Conservation (phyloP, 345 rosid genomes). For the Lepidium didymum region DNA sequence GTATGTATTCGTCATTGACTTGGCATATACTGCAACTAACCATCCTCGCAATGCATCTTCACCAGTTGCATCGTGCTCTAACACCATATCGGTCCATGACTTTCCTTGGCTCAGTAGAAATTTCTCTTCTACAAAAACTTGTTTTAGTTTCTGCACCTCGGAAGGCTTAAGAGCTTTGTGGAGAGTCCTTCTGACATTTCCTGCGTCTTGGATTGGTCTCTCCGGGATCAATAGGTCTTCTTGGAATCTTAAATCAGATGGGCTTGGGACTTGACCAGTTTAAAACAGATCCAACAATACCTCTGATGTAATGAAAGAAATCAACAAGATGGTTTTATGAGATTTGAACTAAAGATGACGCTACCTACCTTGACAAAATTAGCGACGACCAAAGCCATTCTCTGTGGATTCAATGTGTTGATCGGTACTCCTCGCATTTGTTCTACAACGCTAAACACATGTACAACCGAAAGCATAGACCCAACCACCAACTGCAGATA, state of each 20-base stretch:
- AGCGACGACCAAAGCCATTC: slow-evolving; percentile 78
- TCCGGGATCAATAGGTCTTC: slow-evolving; percentile 81
- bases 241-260: slow-evolving; percentile 67
- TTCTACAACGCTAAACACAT: slow-evolving; percentile 59
- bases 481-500: slow-evolving; percentile 71
- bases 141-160: slow-evolving; percentile 44
- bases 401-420: slow-evolving; percentile 89
- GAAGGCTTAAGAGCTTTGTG: slow-evolving; percentile 70
- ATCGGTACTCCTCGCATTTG: slow-evolving; percentile 85
- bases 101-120: slow-evolving; percentile 50
- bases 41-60: slow-evolving; percentile 96
- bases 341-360: neutral
- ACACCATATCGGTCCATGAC: slow-evolving; percentile 61
- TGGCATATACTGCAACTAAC: slow-evolving; percentile 77
- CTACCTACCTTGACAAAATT: slow-evolving; percentile 66
- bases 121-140: slow-evolving; percentile 63
- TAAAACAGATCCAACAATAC: slow-evolving; percentile 23
- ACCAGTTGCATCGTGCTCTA: slow-evolving; percentile 72
- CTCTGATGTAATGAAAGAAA: slow-evolving; percentile 10
- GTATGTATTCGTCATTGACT: slow-evolving; percentile 34
- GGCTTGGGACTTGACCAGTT: slow-evolving; percentile 75
- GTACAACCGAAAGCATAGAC: slow-evolving; percentile 63
- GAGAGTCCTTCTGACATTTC: slow-evolving; percentile 59
- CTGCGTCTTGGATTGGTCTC: slow-evolving; percentile 71
- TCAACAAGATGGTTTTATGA: neutral